Conservation (phyloP, 306 rosid genomes). For the Pueraria montana region DNA sequence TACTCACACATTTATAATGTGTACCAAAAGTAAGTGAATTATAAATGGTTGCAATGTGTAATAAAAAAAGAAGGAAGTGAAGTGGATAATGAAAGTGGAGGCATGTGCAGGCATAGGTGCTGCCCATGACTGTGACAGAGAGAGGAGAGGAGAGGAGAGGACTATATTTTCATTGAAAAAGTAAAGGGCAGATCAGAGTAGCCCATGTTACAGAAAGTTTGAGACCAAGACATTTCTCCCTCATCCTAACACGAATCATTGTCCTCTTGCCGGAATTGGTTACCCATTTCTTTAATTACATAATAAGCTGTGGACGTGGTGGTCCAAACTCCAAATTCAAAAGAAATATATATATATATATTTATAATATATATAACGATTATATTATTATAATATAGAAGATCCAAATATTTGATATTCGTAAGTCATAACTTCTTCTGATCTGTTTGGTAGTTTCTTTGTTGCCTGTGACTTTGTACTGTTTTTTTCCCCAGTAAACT, state of each 20-base stretch:
- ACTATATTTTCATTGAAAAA: constrained; percentile 25
- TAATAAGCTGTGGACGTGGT: too few species aligned
- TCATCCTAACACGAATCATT: constrained; percentile 50
- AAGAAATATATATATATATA: too few species aligned
- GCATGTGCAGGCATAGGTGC: constrained; percentile 47
- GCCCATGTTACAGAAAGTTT: constrained; percentile 48
- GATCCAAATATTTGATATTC: constrained; percentile 40
- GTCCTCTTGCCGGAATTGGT: constrained; percentile 47
- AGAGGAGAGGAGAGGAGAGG: background rate
- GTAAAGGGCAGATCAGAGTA: constrained; percentile 31
- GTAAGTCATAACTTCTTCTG: constrained; percentile 13
- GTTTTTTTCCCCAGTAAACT: background rate
- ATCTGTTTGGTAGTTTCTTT: constrained; percentile 33
- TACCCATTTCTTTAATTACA: constrained; percentile 19
- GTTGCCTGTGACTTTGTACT: constrained; percentile 9
- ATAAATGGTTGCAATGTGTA: constrained; percentile 2
- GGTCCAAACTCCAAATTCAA: constrained; percentile 42
- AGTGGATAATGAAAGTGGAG: constrained; percentile 27
- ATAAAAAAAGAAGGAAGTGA: background rate
- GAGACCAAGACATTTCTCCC: constrained; percentile 43
- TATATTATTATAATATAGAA: background rate
- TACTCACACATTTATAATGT: too few species aligned
- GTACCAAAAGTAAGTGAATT: background rate
- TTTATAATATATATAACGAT: too few species aligned
- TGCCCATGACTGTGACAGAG: constrained; percentile 35